Conservation (phyloP, 2,329 filamentous ascomycete species). For the Mariannaea sp. region DNA sequence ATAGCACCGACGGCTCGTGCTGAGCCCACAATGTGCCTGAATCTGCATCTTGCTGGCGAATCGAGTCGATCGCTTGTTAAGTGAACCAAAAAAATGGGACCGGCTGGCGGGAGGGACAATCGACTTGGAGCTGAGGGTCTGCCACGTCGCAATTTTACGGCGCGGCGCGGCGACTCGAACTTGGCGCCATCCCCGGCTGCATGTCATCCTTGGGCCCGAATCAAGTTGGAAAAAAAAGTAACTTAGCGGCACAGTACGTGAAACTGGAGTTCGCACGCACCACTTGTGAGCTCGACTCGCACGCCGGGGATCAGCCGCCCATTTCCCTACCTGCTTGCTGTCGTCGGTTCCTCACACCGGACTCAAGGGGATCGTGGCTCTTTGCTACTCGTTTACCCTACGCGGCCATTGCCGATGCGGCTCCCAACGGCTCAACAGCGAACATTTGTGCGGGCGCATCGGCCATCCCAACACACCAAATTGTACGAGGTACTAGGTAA, state of each 20-base stretch:
- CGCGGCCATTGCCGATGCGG: neutral
- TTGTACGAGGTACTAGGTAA: too few species aligned
- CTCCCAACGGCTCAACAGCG: constrained; percentile 2
- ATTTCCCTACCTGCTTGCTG: neutral
- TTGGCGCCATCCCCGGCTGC: constrained; percentile 39
- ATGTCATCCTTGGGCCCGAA: constrained; percentile 37
- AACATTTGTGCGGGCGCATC: neutral
- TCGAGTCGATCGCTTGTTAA: neutral
- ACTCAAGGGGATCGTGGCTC: neutral
- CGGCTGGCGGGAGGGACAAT: constrained; percentile 7
- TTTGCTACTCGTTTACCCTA: neutral
- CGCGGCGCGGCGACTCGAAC: constrained; percentile 32
- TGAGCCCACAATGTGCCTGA: neutral
- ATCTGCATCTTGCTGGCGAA: neutral
- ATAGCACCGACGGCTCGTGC: neutral
- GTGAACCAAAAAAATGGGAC: constrained; percentile 1
- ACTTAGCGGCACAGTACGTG: constrained; percentile 32
- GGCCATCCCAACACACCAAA: neutral
- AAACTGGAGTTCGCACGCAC: neutral
- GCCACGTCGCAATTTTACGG: constrained; percentile 41
- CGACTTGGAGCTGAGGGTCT: constrained; percentile 16
- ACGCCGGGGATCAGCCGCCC: constrained; percentile 2
- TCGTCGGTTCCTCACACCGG: neutral
- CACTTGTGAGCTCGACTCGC: neutral
- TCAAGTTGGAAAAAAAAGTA: constrained; percentile 21